These are phyloP conservation scores for Chrysoporthe cubensis DNA, from an alignment of 2,329 filamentous ascomycete genomes.

Conservation along the genomic window DNA sequence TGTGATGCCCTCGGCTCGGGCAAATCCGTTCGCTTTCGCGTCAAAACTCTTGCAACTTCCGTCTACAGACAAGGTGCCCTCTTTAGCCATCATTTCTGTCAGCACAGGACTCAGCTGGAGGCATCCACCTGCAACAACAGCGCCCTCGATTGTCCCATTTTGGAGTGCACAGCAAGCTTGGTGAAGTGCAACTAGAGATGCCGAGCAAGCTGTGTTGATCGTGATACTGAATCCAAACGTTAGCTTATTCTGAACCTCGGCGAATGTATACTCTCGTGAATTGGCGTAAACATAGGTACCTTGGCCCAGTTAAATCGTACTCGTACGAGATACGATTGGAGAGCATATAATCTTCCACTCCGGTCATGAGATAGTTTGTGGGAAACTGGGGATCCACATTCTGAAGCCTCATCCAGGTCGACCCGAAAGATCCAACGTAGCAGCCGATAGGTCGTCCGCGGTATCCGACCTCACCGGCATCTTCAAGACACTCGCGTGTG, in stretches of 20 bases:
- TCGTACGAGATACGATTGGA: slow-evolving; percentile 37
- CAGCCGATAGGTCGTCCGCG: slow-evolving; percentile 38
- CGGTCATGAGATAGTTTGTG: neutral
- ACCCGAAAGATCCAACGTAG: slow-evolving; percentile 39
- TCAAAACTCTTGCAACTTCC: neutral
- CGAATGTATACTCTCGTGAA: too few relatives aligned
- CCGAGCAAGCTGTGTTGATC: slow-evolving; percentile 10
- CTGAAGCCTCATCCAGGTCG: slow-evolving; percentile 35
- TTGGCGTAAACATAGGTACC: neutral
- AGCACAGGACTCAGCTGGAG: neutral
- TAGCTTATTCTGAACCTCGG: too few relatives aligned
- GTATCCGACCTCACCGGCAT: slow-evolving; percentile 26
- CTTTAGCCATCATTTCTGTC: neutral
- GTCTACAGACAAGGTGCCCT: too few relatives aligned
- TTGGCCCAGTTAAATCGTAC: slow-evolving; percentile 32
- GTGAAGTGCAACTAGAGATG: neutral
- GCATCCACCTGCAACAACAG: neutral
- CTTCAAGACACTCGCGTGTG: slow-evolving; percentile 18
- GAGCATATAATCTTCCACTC: neutral
- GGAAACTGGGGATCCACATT: neutral
- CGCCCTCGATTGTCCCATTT: neutral
- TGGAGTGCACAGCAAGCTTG: neutral
- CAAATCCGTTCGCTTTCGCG: neutral
- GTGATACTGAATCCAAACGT: neutral
- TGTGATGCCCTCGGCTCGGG: slow-evolving; percentile 35